Conservation (phyloP, 306 rosid species). For the Ormosia emarginata region DNA sequence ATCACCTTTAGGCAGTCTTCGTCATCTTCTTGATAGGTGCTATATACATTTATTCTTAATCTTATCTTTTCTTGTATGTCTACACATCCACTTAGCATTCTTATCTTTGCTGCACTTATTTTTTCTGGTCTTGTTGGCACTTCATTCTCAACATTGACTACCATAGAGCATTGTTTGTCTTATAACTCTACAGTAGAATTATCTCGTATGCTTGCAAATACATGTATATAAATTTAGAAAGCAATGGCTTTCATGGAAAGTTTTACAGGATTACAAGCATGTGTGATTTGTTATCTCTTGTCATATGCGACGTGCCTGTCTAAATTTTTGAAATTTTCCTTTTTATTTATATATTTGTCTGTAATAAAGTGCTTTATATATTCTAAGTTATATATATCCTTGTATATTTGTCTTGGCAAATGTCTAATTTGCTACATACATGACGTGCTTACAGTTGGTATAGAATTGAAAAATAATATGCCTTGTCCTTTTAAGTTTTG, state of each 20-base stretch:
- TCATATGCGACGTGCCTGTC: not conserved
- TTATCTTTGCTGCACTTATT: no score
- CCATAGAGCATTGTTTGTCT: no score
- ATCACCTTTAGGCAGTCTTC: no score
- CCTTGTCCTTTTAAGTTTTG: not conserved
- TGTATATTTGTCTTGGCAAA: not conserved
- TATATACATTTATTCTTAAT: no score
- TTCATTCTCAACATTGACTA: no score
- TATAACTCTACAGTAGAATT: not conserved
- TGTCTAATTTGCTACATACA: not conserved
- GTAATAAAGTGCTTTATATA: no score
- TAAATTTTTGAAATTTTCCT: not conserved
- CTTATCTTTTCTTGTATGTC: no score
- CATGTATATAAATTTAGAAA: not conserved
- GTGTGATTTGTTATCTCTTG: not conserved
- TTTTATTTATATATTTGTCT: not conserved
- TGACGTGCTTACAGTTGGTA: not conserved
- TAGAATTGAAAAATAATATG: not conserved
- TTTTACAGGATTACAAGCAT: not conserved
- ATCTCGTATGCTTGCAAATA: not conserved
- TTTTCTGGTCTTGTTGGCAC: no score
- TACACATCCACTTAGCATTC: no score
- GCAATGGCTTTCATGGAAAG: not conserved
- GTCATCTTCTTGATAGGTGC: no score
- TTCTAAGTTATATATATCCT: not conserved